phyloP scores from a whole-genome alignment of 768 basidiomycete species.

The Tricholoma bakamatsutake region DNA sequence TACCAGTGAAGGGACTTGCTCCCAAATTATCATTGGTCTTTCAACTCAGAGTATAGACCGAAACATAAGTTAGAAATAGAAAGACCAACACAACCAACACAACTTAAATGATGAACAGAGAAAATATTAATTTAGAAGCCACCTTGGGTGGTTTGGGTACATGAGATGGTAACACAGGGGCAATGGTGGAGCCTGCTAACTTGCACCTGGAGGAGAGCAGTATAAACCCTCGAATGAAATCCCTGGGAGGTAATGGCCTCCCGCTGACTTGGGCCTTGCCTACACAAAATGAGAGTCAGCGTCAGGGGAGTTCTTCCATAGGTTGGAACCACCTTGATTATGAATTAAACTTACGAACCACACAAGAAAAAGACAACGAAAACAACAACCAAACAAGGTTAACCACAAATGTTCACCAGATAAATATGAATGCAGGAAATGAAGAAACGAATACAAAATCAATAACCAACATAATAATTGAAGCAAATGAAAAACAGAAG shows the following conservation, averaged over 20 bases:
- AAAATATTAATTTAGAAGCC: neutral
- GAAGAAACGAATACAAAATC: neutral
- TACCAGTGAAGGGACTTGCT: too few species aligned
- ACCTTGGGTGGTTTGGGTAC: neutral
- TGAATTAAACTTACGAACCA: neutral
- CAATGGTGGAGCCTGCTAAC: neutral
- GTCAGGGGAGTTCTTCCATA: neutral
- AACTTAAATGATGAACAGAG: too few species aligned
- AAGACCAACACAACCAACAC: too few species aligned
- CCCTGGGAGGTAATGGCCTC: neutral
- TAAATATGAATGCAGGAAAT: neutral
- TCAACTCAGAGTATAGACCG: too few species aligned
- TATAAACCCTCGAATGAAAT: neutral
- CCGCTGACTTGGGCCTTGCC: neutral
- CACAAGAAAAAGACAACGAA: neutral
- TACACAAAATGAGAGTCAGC: neutral
- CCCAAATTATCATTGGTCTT: too few species aligned
- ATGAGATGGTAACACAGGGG: conserved; percentile 17
- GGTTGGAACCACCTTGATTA: neutral
- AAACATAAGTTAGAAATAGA: too few species aligned
- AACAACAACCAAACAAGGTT: too few species aligned
- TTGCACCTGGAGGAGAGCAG: neutral
- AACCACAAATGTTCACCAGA: too few species aligned
- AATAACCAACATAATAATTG: neutral
- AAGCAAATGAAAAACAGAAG: neutral